Conservation (phyloP, 306 rosid species). For the Malus asiatica region DNA sequence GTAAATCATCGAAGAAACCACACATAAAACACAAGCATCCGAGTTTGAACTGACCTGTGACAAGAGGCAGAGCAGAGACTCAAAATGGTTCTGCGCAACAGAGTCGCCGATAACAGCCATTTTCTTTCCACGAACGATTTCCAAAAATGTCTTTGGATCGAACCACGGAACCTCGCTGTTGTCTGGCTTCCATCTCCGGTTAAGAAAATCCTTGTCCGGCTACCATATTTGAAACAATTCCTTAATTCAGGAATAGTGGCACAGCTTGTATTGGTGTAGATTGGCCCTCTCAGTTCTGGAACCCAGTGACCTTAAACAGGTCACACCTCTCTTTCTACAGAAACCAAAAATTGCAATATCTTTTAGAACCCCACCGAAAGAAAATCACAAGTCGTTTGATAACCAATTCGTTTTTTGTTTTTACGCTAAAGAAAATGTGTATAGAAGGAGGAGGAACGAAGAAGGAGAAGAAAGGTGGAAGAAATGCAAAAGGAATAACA, state of each 20-base stretch:
- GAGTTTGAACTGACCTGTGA: slow-evolving; percentile 51
- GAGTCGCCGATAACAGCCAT: slow-evolving; percentile 85
- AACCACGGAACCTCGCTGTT: slow-evolving; percentile 57
- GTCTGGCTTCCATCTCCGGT: slow-evolving; percentile 85
- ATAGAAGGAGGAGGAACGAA: too few relatives aligned
- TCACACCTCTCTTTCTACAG: slow-evolving; percentile 48
- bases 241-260: slow-evolving; percentile 54
- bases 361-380: too few relatives aligned
- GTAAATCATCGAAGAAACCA: too few relatives aligned
- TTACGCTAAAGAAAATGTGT: too few relatives aligned
- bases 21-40: too few relatives aligned
- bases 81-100: slow-evolving; percentile 74
- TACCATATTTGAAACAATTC: slow-evolving; percentile 74
- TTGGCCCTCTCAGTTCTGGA: slow-evolving; percentile 19
- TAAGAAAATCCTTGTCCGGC: slow-evolving; percentile 64
- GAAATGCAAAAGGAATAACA: too few relatives aligned
- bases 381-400: too few relatives aligned
- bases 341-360: background rate
- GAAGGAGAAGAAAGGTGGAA: too few relatives aligned
- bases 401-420: too few relatives aligned
- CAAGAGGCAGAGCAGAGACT: slow-evolving; percentile 70
- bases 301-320: slow-evolving; percentile 62
- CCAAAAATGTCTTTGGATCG: slow-evolving; percentile 39
- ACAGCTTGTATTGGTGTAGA: slow-evolving; percentile 71
- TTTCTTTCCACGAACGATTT: slow-evolving; percentile 53